A percentile compares a stretch with the other conserved stretches of the same genome.
Conservation (phyloP, 1,284 basidiomycete genomes). For the Schizophyllum commune region DNA sequence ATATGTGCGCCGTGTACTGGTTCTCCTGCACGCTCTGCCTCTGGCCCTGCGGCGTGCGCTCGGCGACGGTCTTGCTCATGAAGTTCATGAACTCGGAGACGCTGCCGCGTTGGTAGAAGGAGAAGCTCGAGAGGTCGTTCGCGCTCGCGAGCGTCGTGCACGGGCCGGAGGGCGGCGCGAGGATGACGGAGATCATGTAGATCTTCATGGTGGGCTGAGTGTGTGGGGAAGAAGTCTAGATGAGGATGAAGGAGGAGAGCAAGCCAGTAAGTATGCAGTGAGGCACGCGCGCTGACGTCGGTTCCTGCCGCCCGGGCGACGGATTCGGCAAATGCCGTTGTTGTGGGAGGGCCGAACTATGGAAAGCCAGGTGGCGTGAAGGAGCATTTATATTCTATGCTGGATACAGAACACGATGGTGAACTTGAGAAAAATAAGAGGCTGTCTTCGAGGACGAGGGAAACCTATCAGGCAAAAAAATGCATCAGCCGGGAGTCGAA, state of each 20-base stretch:
- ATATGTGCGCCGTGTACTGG: conserved; percentile 90
- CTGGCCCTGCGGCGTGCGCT: conserved; percentile 81
- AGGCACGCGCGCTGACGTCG: too few species aligned
- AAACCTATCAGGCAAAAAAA: too few species aligned
- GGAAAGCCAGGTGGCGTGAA: too few species aligned
- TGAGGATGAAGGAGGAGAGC: neutral
- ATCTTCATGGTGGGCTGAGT: conserved; percentile 54
- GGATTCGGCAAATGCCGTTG: too few species aligned
- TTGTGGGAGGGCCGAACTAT: too few species aligned
- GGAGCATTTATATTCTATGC: too few species aligned
- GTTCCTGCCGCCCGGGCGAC: too few species aligned
- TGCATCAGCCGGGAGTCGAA: neutral
- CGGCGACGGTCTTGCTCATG: conserved; percentile 89
- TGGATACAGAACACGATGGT: too few species aligned
- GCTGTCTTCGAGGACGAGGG: too few species aligned
- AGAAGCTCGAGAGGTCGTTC: conserved; percentile 86
- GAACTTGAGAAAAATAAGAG: too few species aligned
- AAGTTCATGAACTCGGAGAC: conserved; percentile 88
- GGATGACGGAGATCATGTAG: conserved; percentile 56
- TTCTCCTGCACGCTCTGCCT: conserved; percentile 95
- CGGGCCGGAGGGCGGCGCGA: conserved; percentile 47
- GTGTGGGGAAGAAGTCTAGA: neutral
- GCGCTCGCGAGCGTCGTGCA: conserved; percentile 66
- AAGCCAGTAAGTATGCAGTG: too few species aligned
- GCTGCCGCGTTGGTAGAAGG: conserved; percentile 87